Conservation (phyloP, 2,329 filamentous ascomycete species). For the Penicillium sp. region DNA sequence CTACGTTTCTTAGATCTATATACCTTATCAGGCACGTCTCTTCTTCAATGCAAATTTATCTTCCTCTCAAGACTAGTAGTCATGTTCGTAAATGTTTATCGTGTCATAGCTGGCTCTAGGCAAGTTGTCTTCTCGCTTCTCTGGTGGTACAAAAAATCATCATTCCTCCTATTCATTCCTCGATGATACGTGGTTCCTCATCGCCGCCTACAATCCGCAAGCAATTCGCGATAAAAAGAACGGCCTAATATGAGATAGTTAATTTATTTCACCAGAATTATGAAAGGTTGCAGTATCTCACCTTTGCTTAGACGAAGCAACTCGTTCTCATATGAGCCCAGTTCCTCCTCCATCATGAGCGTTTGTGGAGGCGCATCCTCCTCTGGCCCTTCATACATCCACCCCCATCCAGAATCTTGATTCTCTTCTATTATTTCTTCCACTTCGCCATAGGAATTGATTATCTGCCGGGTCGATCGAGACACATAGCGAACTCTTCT, state of each 20-base stretch:
- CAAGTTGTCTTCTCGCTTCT: no score
- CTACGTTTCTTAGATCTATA: neutral
- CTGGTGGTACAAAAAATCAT: no score
- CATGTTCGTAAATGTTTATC: no score
- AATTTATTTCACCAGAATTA: neutral
- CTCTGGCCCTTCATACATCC: slow-evolving; percentile 19
- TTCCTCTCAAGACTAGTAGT: no score
- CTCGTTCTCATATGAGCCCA: slow-evolving; percentile 21
- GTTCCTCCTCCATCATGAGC: slow-evolving; percentile 20
- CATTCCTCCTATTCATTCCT: no score
- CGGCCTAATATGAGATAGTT: neutral
- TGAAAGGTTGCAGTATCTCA: neutral
- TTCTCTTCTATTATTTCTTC: slow-evolving; percentile 11
- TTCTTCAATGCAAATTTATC: neutral
- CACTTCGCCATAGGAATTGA: slow-evolving; percentile 9
- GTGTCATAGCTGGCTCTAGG: no score
- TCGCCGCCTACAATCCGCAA: neutral
- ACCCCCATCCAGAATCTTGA: slow-evolving; percentile 18
- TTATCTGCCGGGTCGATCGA: neutral
- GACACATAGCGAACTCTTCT: slow-evolving; percentile 12
- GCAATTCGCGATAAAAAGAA: slow-evolving; percentile 2
- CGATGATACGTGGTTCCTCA: neutral
- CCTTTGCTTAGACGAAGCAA: slow-evolving; percentile 20
- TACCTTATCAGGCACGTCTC: neutral
- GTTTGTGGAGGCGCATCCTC: slow-evolving; percentile 14